Percentiles rank a stretch among this genome's conserved stretches.
phyloP scores from a whole-genome alignment of 2,329 filamentous ascomycete genomes.

The Leptographium wingfieldii region DNA sequence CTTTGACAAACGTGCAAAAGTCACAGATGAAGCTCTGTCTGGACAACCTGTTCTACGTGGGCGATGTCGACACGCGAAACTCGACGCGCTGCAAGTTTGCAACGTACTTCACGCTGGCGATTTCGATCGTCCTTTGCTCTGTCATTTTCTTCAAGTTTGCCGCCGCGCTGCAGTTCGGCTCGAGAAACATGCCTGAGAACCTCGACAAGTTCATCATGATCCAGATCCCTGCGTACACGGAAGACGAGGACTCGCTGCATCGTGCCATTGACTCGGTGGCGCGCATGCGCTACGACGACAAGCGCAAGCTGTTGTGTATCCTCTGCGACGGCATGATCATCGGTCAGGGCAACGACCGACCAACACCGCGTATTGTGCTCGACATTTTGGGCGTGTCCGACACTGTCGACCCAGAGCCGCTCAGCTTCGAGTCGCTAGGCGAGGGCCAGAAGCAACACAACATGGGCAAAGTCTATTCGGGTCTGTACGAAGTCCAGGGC shows the following conservation, averaged over 20 bases:
- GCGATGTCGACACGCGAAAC: conserved; percentile 81
- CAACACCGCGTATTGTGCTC: conserved; percentile 88
- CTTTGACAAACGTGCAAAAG: conserved; percentile 39
- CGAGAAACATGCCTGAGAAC: conserved; percentile 85
- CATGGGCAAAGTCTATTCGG: conserved; percentile 98
- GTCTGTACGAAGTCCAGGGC: conserved; percentile 92
- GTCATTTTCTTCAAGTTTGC: conserved; percentile 95
- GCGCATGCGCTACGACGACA: conserved; percentile 94
- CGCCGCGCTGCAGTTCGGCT: conserved; percentile 85
- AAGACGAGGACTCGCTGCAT: conserved; percentile 93
- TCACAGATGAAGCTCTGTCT: conserved; percentile 68
- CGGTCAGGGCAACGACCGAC: conserved; percentile 91
- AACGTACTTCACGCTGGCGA: conserved; percentile 74
- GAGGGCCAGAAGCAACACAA: conserved; percentile 97
- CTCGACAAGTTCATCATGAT: conserved; percentile 98
- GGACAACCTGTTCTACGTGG: conserved; percentile 90
- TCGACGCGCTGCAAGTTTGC: conserved; percentile 77
- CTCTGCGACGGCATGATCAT: conserved; percentile 99
- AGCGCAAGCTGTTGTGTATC: conserved; percentile 86
- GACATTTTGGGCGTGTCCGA: conserved; percentile 95
- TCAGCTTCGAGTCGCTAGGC: conserved; percentile 93
- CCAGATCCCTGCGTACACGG: conserved; percentile 94
- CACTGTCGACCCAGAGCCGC: conserved; percentile 82
- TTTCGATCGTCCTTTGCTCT: conserved; percentile 65
- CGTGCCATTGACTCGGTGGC: conserved; percentile 95